These are phyloP conservation scores for Diutina ranongensis DNA, from an alignment of 1,139 yeast genomes.

Conservation along the genomic window DNA sequence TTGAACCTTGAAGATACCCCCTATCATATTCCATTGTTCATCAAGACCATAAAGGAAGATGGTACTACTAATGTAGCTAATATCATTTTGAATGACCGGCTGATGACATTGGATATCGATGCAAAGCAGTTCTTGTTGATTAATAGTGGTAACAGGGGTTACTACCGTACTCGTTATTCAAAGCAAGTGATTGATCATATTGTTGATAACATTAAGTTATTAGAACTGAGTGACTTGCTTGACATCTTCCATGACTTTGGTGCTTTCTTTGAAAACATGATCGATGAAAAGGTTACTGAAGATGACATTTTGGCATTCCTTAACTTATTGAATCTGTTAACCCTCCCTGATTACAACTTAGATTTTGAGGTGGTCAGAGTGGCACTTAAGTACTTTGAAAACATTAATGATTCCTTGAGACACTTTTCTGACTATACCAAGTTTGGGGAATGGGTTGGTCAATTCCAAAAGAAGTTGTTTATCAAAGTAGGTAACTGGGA, in stretches of 20 bases:
- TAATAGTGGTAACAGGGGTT: neutral
- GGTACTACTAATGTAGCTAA: slow-evolving; percentile 23
- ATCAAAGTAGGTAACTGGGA: slow-evolving; percentile 19
- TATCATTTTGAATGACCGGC: slow-evolving; percentile 38
- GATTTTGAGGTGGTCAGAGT: slow-evolving; percentile 19
- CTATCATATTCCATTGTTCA: slow-evolving; percentile 41
- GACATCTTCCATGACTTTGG: slow-evolving; percentile 28
- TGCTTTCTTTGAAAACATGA: slow-evolving; percentile 13
- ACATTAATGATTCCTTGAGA: slow-evolving; percentile 18
- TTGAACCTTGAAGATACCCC: slow-evolving; percentile 20
- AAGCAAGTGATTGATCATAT: slow-evolving; percentile 10
- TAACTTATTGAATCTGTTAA: neutral
- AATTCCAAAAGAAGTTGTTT: slow-evolving; percentile 13
- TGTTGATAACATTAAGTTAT: slow-evolving; percentile 11
- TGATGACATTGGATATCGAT: slow-evolving; percentile 22
- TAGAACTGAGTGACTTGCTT: slow-evolving; percentile 20
- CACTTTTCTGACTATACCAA: slow-evolving; percentile 18
- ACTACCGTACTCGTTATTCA: slow-evolving; percentile 1
- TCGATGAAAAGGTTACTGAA: neutral
- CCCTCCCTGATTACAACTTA: slow-evolving; percentile 11
- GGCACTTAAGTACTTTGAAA: slow-evolving; percentile 23
- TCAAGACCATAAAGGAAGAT: slow-evolving; percentile 20
- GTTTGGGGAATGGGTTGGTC: slow-evolving; percentile 16
- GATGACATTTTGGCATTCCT: slow-evolving; percentile 1
- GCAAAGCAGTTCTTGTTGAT: slow-evolving; percentile 12